Percentiles rank a stretch among this genome's conserved stretches.
Evolutionary conservation across 257 asterid species (phyloP).

Genomic region (Thymus quinquecostatus): DNA sequence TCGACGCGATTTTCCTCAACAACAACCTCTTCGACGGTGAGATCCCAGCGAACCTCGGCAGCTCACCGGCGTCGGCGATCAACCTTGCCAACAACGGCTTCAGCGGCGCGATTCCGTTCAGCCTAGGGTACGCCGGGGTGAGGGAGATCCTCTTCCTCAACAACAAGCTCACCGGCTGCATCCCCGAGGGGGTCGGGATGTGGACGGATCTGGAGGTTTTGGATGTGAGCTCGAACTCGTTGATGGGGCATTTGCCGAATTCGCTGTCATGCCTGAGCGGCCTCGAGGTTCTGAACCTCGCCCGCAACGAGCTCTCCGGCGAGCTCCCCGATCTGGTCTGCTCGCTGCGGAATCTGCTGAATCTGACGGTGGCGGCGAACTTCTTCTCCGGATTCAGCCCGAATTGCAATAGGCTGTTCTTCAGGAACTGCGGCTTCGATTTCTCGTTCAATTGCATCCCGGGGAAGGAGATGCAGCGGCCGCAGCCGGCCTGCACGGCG

Average conservation of each 20-base stretch:
- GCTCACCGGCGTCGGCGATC: constrained; percentile 85
- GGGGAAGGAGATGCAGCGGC: constrained; percentile 71
- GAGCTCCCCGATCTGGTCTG: constrained; percentile 75
- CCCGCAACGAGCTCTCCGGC: constrained; percentile 75
- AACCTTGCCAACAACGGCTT: constrained; percentile 76
- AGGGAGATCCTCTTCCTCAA: constrained; percentile 77
- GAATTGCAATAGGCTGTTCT: constrained; percentile 55
- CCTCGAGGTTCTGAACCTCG: constrained; percentile 76
- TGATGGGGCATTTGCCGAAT: constrained; percentile 80
- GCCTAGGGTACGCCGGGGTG: constrained; percentile 67
- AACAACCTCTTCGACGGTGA: constrained; percentile 66
- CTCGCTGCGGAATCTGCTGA: constrained; percentile 53
- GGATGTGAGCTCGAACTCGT: constrained; percentile 68
- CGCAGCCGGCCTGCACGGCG: constrained; percentile 67
- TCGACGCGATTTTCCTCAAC: constrained; percentile 83
- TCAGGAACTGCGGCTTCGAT: constrained; percentile 62
- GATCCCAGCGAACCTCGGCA: constrained; percentile 70
- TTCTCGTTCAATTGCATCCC: constrained; percentile 88
- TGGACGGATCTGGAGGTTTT: constrained; percentile 83
- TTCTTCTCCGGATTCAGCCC: constrained; percentile 79
- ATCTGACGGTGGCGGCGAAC: constrained; percentile 74
- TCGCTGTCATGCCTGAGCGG: constrained; percentile 66
- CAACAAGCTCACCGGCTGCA: constrained; percentile 83
- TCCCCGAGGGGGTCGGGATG: constrained; percentile 80
- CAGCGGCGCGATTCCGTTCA: constrained; percentile 68